A percentile compares a stretch with the other conserved stretches of the same genome.
phyloP scores from a whole-genome alignment of 768 basidiomycete genomes.

The Lenzites betulinus region DNA sequence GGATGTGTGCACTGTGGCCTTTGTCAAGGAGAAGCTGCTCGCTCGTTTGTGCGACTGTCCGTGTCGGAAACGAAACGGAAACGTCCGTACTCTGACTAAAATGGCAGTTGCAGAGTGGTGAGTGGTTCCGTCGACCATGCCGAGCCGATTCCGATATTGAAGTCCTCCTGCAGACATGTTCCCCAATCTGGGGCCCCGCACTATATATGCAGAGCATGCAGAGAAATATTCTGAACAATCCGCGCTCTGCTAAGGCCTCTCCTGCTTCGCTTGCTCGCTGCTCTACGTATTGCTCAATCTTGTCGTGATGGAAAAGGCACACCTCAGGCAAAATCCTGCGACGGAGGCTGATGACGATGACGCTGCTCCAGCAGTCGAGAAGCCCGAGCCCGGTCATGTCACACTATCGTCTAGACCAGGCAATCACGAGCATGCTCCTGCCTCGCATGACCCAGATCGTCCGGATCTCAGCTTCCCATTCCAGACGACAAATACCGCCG shows the following conservation, averaged over 20 bases:
- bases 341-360: slow-evolving; percentile 8
- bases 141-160: slow-evolving; percentile 11
- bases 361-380: slow-evolving; percentile 7
- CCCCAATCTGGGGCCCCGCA: background rate
- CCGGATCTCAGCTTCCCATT: slow-evolving; percentile 34
- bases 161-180: background rate
- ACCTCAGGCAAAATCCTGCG: slow-evolving; percentile 6
- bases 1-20: background rate
- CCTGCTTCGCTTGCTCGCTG: background rate
- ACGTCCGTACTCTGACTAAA: background rate
- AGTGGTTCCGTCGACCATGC: background rate
- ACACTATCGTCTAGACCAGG: slow-evolving; percentile 1
- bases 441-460: slow-evolving; percentile 23
- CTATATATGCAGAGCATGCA: background rate
- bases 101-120: background rate
- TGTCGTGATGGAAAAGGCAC: background rate
- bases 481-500: slow-evolving; percentile 28
- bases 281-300: background rate
- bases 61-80: slow-evolving; percentile 8
- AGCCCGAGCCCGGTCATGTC: slow-evolving; percentile 1
- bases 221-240: background rate
- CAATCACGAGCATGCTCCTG: slow-evolving; percentile 1
- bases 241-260: background rate
- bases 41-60: background rate
- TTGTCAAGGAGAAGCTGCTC: background rate